Base-by-base conservation (phyloP, 1,284 basidiomycete species). In the Acaromyces ingoldii region DNA sequence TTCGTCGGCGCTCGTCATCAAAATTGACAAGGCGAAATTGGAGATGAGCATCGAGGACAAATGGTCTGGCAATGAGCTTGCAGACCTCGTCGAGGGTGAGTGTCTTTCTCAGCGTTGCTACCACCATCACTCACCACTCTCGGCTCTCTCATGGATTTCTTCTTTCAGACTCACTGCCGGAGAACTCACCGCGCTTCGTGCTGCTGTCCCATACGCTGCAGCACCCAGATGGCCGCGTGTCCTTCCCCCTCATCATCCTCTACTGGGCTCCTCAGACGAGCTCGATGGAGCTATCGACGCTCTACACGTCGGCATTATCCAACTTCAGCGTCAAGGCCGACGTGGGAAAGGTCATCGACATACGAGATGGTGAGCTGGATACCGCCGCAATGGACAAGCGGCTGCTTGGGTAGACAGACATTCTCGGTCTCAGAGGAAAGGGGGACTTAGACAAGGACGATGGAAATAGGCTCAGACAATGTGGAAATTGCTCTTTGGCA, bases 141-240 rank as follows among this genome's bases (percentile, higher is more conserved):
- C 38, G 38, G 39, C 48, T 38, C 17, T 6, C 39, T 3, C 49
- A 6, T 9, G 17, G 6, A 6, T 7, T 11, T 17, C 4, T 26
- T 36, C 13, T 47, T 26, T 11, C 64, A 92, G 92, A 93, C n/a
- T n/a, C n/a, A 70, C 81, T 96, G 5, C 91, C 91, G 0, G 89
- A 89, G 77, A 88, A 88, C 75, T 83, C 86, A 4, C 91, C 91
- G 9, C 82, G 91, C 63, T 95, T 90, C 74, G 83, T 95, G 41
- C 76, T 96, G 19, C 78, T 88, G 26, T 89, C 88, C 13, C 88
- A 92, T 69, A 86, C 89, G 68, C 81, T 91, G 21, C 81, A 81
- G 39, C 89, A 93, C 76, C 75, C 74, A 4, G 92, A 96, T 67
- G 91, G 91, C 2, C 81, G 92, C 31, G 85, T 81, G 56, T 91